These are phyloP conservation scores for Falciphora oryzae DNA, from an alignment of 2,329 filamentous ascomycete genomes.

Conservation along the genomic window DNA sequence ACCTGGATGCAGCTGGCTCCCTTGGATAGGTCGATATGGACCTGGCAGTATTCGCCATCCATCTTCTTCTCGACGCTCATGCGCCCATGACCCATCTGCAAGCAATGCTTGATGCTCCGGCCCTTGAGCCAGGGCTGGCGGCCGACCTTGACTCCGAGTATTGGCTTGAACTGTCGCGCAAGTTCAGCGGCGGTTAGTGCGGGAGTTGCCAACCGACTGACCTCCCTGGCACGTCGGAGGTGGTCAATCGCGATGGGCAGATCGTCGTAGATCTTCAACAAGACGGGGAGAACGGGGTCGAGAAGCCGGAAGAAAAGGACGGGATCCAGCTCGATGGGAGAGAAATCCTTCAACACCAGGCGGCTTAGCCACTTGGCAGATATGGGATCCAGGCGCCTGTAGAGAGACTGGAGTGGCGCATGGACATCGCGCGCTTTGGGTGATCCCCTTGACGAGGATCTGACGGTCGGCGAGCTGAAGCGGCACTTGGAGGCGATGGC, in stretches of 20 bases:
- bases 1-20: constrained; percentile 59
- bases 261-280: constrained; percentile 65
- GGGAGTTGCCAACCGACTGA: background rate
- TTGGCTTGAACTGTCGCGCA: constrained; percentile 40
- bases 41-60: constrained; percentile 86
- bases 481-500: constrained; percentile 60
- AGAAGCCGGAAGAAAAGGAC: constrained; percentile 50
- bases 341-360: constrained; percentile 69
- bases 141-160: constrained; percentile 57
- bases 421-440: constrained; percentile 18
- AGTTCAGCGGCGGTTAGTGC: constrained; percentile 17
- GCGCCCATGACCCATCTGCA: constrained; percentile 54
- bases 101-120: constrained; percentile 68
- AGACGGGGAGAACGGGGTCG: constrained; percentile 63
- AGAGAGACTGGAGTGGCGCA: constrained; percentile 48
- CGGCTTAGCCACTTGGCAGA: constrained; percentile 87
- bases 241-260: constrained; percentile 32
- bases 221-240: constrained; percentile 1
- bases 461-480: constrained; percentile 64
- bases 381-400: constrained; percentile 52
- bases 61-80: constrained; percentile 78
- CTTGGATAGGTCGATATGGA: constrained; percentile 67
- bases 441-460: constrained; percentile 24
- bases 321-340: constrained; percentile 59
- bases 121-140: constrained; percentile 60